These are phyloP conservation scores for Aphanomyces stellatus DNA, from an alignment of 352 stramenopile genomes.

Conservation along the genomic window DNA sequence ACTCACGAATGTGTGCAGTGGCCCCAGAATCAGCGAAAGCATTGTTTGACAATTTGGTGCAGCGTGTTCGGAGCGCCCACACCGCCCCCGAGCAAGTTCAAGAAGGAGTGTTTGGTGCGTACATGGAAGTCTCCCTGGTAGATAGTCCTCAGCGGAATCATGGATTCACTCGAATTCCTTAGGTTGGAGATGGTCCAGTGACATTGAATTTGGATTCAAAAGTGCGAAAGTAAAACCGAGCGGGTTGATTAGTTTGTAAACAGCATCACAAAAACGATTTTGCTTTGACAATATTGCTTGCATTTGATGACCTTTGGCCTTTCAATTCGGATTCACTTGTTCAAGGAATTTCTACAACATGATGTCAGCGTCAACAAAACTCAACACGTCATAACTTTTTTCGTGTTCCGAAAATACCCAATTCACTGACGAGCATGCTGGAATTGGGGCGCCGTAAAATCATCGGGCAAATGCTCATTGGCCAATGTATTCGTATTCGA, in stretches of 20 bases:
- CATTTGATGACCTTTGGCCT: not conserved
- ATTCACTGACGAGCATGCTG: not conserved
- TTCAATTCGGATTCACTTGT: not conserved
- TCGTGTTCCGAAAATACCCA: not conserved
- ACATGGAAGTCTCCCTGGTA: constrained; percentile 83
- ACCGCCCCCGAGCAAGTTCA: constrained; percentile 48
- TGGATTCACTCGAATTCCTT: not conserved
- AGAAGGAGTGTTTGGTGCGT: constrained; percentile 70
- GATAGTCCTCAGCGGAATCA: constrained; percentile 11
- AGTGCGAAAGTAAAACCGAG: constrained; percentile 23
- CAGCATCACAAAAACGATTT: not conserved
- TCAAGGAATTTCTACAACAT: not conserved
- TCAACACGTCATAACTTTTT: not conserved
- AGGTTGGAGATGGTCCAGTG: constrained; percentile 77
- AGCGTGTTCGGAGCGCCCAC: constrained; percentile 51
- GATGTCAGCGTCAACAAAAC: not conserved
- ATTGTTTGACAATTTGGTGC: constrained; percentile 68
- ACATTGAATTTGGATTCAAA: constrained; percentile 83
- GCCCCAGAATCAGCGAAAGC: constrained; percentile 46
- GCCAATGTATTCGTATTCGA: not conserved
- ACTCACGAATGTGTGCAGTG: constrained; percentile 32
- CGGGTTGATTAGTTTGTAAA: not conserved
- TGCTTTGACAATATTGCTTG: not conserved
- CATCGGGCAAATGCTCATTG: not conserved
- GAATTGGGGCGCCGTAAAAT: not conserved